Evolutionary conservation across 2,329 filamentous ascomycete species (phyloP), one percentile per base, ranked within the genome.

Genomic region (Botryotinia calthae): DNA sequence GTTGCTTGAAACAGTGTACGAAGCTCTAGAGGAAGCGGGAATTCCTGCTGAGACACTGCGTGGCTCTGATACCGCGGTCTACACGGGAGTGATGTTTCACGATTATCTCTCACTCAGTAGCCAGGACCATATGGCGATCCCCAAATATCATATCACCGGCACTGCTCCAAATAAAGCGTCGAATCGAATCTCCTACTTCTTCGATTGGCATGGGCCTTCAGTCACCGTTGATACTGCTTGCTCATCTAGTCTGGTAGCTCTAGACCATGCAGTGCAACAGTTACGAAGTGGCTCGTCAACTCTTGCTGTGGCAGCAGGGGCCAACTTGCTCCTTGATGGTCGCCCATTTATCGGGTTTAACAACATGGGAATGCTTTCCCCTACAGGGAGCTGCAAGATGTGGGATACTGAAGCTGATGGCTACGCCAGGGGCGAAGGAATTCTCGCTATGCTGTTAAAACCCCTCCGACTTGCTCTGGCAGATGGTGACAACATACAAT

Each of bases 341-440:
- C 72, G 56, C 20, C 20, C 20, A 8, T 73, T 69, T 44, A 66
- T 73, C 6, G 40, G 20, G 31, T 67, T 71, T 7, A 69, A 0
- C 14, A 76, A 73, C 44, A 44, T 73, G 18, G 42, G 73, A 25
- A 72, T 75, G 73, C 65, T 73, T 34, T 75, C 75, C 4, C 67
- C 72, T 6, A 46, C 58, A 5, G 69, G 75, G 1, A 58, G 42
- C 2, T 76, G n/a, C 16, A 51, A 84, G 71, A 86, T 85, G 10
- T 90, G 88, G 75, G 89, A 91, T 74, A 76, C 83, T 20, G 82
- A 84, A 1, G 90, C 88, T n/a, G 86, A 88, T 72, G 90, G 90
- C 1, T 92, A 91, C 76, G 88, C 86, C 0, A 84, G 89, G 51
- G 89, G 89, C 1, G 90, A 92, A 76, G 90, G 89, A 0, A 82